Evolutionary conservation across 306 rosid species (phyloP), one percentile per base, ranked within the genome.

Genomic region (Clitoria ternatea): DNA sequence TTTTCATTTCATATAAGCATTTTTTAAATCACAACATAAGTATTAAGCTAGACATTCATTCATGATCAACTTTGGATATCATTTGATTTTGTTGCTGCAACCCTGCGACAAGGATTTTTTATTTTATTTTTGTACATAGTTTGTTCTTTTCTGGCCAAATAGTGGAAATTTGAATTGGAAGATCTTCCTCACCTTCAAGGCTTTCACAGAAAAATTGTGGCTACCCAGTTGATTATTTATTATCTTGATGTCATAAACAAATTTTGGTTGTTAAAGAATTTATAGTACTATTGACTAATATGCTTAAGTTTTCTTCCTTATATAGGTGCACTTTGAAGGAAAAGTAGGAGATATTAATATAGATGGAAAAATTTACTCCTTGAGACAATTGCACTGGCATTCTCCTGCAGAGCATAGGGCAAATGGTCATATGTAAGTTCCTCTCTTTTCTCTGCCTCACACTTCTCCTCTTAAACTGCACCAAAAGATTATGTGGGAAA

Each of bases 321-420:
- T 79, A 61, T 69, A 93, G 98, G 73, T 93, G n/a, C 77, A 30
- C 18, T 90, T 84, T 55, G 88, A 77, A 13, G 83, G 72, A 39
- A 9, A 80, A 32, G 83, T 81, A 3, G 96, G 97, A 69, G 74
- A 56, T 18, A 19, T 89, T 50, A 65, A 53, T 2, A 61, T 83
- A 52, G 74, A 86, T 77, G 97, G 91, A 14, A 86, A 81, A 74
- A 80, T 45, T 20, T 89, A 81, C 53, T 63, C 69, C 26, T 81
- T 94, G 81, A 80, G 29, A 83, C 96, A 89, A 74, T 35, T 89
- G 79, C 97, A 90, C 43, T 94, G 96, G 96, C 99, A 89, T 75
- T 12, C 88, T 84, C 99, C 99, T 50, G 77, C 97, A 0, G 99
- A 94, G 76, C 99, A 94, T 74, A 71, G 55, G 24, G 20, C 89